phyloP scores from a whole-genome alignment of 768 basidiomycete species.

The Hortiboletus campestris region DNA sequence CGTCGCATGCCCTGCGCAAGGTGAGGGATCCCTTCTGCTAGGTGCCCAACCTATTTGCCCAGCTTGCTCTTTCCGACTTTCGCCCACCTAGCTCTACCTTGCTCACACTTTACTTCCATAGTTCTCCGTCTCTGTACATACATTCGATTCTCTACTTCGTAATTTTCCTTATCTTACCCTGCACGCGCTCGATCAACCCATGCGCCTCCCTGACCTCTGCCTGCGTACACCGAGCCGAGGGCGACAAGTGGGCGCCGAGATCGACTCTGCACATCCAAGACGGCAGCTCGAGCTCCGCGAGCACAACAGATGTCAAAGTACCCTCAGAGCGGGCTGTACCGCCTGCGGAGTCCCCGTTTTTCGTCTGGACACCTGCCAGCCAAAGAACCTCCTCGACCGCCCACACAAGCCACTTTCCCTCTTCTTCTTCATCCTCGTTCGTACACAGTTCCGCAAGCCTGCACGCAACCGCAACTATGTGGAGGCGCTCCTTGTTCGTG shows the following conservation, averaged over 20 bases:
- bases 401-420: slow-evolving; percentile 43
- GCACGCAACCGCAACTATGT: slow-evolving; percentile 43
- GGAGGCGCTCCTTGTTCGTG: slow-evolving; percentile 39
- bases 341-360: neutral
- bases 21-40: too few species aligned
- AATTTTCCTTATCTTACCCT: too few species aligned
- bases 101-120: too few species aligned
- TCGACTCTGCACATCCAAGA: slow-evolving; percentile 59
- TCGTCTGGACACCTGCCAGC: slow-evolving; percentile 18
- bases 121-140: too few species aligned
- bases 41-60: too few species aligned
- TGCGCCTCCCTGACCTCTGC: too few species aligned
- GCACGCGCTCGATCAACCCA: too few species aligned
- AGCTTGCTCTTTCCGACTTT: too few species aligned
- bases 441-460: slow-evolving; percentile 44
- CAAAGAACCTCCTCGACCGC: slow-evolving; percentile 44
- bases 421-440: slow-evolving; percentile 33
- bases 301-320: slow-evolving; percentile 25
- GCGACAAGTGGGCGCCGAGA: slow-evolving; percentile 69
- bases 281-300: slow-evolving; percentile 56
- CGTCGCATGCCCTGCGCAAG: too few species aligned
- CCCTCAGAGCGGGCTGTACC: too few species aligned
- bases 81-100: too few species aligned
- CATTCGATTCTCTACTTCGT: too few species aligned
- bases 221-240: slow-evolving; percentile 62